Conservation (phyloP, 2,329 filamentous ascomycete genomes). For the Herpotrichia juniperi region DNA sequence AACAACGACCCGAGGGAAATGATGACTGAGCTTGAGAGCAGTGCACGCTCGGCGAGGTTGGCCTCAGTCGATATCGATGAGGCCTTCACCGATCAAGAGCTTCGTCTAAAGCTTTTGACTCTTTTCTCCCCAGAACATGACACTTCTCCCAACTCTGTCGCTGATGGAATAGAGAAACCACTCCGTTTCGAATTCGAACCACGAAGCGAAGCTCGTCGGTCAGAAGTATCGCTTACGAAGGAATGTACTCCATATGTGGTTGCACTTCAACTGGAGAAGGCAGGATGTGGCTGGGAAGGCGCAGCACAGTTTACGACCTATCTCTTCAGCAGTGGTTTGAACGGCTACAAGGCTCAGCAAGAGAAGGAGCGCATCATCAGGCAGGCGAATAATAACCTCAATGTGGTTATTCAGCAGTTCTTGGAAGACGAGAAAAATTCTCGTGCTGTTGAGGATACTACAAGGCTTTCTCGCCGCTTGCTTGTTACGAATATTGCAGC, state of each 20-base stretch:
- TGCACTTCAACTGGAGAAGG: slow-evolving; percentile 20
- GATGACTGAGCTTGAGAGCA: neutral
- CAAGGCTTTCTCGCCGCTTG: slow-evolving; percentile 17
- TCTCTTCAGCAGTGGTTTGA: slow-evolving; percentile 15
- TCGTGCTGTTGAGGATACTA: slow-evolving; percentile 13
- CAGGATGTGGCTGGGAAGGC: slow-evolving; percentile 14
- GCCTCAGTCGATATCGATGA: neutral
- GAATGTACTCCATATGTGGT: slow-evolving; percentile 9
- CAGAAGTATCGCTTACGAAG: neutral
- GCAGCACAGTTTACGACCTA: slow-evolving; percentile 17
- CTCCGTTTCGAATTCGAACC: neutral
- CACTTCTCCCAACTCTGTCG: no score
- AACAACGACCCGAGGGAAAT: neutral
- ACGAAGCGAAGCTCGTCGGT: neutral
- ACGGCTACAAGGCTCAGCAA: slow-evolving; percentile 12
- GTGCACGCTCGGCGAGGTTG: neutral
- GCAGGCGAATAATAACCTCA: slow-evolving; percentile 13
- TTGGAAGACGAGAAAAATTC: slow-evolving; percentile 17
- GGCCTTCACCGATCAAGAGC: neutral
- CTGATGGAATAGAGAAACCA: neutral
- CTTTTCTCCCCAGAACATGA: neutral
- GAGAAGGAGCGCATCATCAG: slow-evolving; percentile 13
- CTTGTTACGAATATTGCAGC: slow-evolving; percentile 36
- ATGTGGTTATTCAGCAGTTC: slow-evolving; percentile 13
- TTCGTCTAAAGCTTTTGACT: neutral